Evolutionary conservation across 2,329 filamentous ascomycete genomes (phyloP), one percentile per base, ranked within the genome.

Genomic region (Paraphaeosphaeria minitans): DNA sequence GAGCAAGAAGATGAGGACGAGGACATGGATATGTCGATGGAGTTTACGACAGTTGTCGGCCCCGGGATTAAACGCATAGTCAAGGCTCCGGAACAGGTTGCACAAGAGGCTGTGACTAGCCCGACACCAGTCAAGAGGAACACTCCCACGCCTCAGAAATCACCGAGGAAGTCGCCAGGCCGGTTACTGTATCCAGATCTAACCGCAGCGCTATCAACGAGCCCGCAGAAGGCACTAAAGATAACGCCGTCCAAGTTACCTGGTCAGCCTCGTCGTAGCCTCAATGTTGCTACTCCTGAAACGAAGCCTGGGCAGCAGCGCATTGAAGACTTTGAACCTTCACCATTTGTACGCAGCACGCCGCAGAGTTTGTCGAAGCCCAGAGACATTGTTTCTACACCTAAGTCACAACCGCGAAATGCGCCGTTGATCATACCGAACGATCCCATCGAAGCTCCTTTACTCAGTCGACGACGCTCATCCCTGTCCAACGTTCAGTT

Each of bases 21-120:
- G 73, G 83, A 79, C 13, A 77, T 83, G 29, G 83, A 79, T 13
- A 77, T 83, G 27, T 81, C 80, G n/a, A 83, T 83, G 81, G 81
- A 83, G 53, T 75, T 83, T 33, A 83, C 81, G 1, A 78, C 78
- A n/a, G 78, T 80, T 8, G 69, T 83, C 46, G 81, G 80, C 5
- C 68, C 70, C 9, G 79, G 78, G 37, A 81, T 82, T 56, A 75
- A 70, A 58, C 66, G 64, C 35, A 27, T 62, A 22, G 63, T 53
- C 5, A 59, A 60, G n/a, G 50, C 49, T 46, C 42, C 59, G 27
- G 42, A 64, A 37, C 68, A 66, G 19, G 66, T 70, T 35, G 68
- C 67, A 33, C 66, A 67, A 31, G 50, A 45, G n/a, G n/a, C 63
- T n/a, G 48, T 41, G 14, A 21, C 22, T 0, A 49, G 24, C n/a